Base-by-base conservation (phyloP, 2,329 filamentous ascomycete species). In the Aureobasidium sp. region DNA sequence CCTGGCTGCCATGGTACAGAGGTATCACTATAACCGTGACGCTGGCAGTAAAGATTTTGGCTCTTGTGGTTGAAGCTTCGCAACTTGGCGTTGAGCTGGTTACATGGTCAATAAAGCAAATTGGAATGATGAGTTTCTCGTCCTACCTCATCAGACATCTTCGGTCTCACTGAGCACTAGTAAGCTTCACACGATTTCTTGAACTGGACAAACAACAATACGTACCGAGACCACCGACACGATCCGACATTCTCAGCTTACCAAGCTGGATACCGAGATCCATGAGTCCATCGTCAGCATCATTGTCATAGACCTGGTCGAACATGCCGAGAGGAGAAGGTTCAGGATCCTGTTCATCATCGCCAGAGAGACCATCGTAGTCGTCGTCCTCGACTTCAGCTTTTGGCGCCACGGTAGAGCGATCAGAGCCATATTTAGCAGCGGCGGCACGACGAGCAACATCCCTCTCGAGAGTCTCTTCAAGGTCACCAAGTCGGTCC, bases 201-300 rank as follows among this genome's bases (percentile, higher is more conserved):
- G 6, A 25, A 14, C 16, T n/a, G 3, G 4, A 14, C 2, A 6
- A 25, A 37, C n/a, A 24, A 3, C 6, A 22, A 6, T 21, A 40
- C 48, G 11, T 51, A 51, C 48, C 48, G 59, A 86, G 78, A 1
- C 85, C 85, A 14, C 86, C 86, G 58, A 90, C 80, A 32, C 85
- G 76, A 62, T 90, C 86, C 2, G 84, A 88, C 56, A 90, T 81
- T 55, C 75, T 79, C 76, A 89, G 79, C 64, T 80, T 85, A 1
- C 86, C 86, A 56, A 90, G 75, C 58, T 79, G 78, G 55, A 89
- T 79, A 2, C 86, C 86, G 22, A 90, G 70, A 66, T 90, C 86
- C 59, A 86, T 78, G 40, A 88, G 69, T 55, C 87, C 84, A 63
- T 85, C 81, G 55, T 83, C 81, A 14, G 73, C 76, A 56, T 79